Evolutionary conservation across 257 asterid species (phyloP).

Genomic region (Nicotiana tabacum): DNA sequence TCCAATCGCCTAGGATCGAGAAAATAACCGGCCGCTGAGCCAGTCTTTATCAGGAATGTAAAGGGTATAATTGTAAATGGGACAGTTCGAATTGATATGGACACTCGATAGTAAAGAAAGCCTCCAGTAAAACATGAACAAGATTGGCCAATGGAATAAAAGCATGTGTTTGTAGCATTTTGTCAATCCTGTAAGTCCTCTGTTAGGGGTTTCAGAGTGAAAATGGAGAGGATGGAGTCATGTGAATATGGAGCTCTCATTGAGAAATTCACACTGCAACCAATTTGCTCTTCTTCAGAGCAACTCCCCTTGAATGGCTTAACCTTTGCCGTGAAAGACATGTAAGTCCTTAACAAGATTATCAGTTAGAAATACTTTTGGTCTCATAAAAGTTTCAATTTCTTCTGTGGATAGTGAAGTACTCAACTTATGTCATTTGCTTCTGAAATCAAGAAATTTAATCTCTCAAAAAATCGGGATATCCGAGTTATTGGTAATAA

Average conservation of each 20-base stretch:
- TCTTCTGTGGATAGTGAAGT: not conserved
- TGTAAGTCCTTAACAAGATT: not conserved
- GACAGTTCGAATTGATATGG: no score
- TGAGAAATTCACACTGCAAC: slow-evolving; percentile 50
- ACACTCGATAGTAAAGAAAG: no score
- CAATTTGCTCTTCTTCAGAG: slow-evolving; percentile 33
- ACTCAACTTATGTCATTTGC: not conserved
- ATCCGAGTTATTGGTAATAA: not conserved
- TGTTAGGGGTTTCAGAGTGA: not conserved
- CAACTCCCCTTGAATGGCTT: slow-evolving; percentile 52
- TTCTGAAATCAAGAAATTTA: no score
- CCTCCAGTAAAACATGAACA: not conserved
- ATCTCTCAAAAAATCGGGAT: not conserved
- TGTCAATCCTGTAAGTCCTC: not conserved
- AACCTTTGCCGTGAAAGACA: slow-evolving; percentile 86
- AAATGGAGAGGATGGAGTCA: slow-evolving; percentile 21
- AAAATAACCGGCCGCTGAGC: no score
- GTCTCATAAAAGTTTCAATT: no score
- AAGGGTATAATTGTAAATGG: no score
- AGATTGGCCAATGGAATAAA: not conserved
- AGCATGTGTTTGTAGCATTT: slow-evolving; percentile 1
- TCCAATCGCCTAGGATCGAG: no score
- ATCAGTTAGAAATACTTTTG: no score
- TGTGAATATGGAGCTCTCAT: slow-evolving; percentile 62
- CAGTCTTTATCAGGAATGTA: no score